A percentile compares a stretch with the other conserved stretches of the same genome.
phyloP scores from a whole-genome alignment of 129 eudicot genomes.

The Arctium lappa region DNA sequence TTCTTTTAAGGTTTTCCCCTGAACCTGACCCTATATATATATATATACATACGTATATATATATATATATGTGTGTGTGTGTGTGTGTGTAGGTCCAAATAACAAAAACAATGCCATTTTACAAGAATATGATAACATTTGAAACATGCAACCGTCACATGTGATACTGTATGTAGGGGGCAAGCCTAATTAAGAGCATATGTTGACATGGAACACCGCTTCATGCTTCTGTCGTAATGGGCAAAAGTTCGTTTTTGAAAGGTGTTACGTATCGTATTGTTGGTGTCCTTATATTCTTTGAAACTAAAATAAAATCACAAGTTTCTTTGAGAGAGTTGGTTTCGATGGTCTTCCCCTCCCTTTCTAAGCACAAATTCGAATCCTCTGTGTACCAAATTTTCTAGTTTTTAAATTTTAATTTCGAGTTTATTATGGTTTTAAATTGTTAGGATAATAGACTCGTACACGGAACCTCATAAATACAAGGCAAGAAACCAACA shows the following conservation, averaged over 20 bases:
- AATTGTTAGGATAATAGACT: not conserved
- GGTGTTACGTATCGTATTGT: not conserved
- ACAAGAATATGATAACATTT: not conserved
- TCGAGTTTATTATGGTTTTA: not conserved
- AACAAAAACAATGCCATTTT: no score
- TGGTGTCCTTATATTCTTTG: not conserved
- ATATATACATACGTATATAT: no score
- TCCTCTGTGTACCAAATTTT: not conserved
- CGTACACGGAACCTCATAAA: not conserved
- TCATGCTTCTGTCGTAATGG: not conserved
- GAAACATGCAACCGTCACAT: not conserved
- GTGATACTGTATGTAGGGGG: not conserved
- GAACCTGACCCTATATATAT: no score
- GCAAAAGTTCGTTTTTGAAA: no score
- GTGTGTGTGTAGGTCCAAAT: no score
- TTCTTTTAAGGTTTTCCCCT: no score
- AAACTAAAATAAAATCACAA: no score
- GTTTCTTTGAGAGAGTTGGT: not conserved
- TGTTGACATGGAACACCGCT: not conserved
- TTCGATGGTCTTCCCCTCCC: not conserved
- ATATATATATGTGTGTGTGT: no score
- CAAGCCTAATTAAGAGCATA: not conserved
- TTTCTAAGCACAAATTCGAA: not conserved
- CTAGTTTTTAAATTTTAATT: not conserved
- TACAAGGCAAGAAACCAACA: not conserved